Base-by-base conservation (phyloP, 352 stramenopile species). In the Aphanomyces stellatus region DNA sequence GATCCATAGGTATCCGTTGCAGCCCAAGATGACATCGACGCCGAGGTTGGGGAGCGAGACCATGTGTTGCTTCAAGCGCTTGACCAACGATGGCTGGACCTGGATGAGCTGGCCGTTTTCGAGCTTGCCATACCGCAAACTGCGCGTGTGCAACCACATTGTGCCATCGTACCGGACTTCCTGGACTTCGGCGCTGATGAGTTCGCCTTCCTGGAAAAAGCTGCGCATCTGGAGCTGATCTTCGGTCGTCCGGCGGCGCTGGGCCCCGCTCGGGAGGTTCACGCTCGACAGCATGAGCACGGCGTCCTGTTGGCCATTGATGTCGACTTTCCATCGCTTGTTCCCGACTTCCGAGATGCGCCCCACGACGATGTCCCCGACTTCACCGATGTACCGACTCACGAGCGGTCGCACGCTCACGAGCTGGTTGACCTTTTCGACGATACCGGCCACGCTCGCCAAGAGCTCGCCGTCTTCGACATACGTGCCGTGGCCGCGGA, bases 351-450 rank as follows among this genome's bases (percentile, higher is more conserved):
- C 89, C 0, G 88, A 83, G 28, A 99, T 87, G 43, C 95, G 83
- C n/a, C 96, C 96, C 0, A 99, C 90, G 17, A 99, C 85, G 30
- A 99, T 89, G 87, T 99, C 96, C 25, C 96, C 96, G 17, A 99
- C 93, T 69, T 99, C 92, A 27, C 92, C 93, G 61, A 89, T 87
- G 76, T 98, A 98, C 11, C 93, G 79, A 10, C 80, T 90, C 43
- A 88, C 78, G 0, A 97, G 75, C n/a, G 91, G 91, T 41, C 95
- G 88, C 34, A 98, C 95, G 2, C 82, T 93, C 70, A 98, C 95
- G 27, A 98, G 82, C 78, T 98, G 97, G 75, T 98, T 98, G 13
- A 98, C 93, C 56, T 96, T 93, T 71, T 98, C 91, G 8, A 98
- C 90, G n/a, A 93, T 90, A 19, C 95, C 95, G 4, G 90, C 90